Base-by-base conservation (phyloP, 2,329 filamentous ascomycete genomes). In the Beauveria australis region DNA sequence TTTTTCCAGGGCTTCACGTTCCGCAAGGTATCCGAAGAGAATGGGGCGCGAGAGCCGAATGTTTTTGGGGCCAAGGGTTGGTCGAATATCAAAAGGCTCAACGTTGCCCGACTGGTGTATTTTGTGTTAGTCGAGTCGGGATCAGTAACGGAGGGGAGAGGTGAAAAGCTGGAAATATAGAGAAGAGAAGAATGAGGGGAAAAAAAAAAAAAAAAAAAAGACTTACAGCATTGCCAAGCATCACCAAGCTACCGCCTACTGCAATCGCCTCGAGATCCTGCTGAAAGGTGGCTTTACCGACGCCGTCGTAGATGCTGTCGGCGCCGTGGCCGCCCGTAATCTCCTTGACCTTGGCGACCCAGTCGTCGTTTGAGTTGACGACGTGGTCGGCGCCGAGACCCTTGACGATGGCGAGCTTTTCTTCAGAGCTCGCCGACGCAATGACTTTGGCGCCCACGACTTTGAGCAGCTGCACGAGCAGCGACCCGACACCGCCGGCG, bases 211-310 rank as follows among this genome's bases (percentile, higher is more conserved):
- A n/a, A 3, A 43, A 43, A 43, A n/a, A 19, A 43, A 55, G 30
- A 73, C 85, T 83, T 71, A 81, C 79, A 8, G 90, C 89, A 74
- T 95, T 95, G 3, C 91, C 91, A 74, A 92, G 95, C 53, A 84
- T 87, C 28, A 91, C 81, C 67, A 96, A 75, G 1, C 80, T 88
- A 5, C 91, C 92, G 77, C 95, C 95, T 64, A 86, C 74, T 66
- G 87, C 89, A 59, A 93, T 80, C 66, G 85, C 82, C 65, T 92
- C 84, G 64, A 96, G 72, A 68, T 87, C 88, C 22, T 83, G 79
- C 66, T 96, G 90, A 75, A 94, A 96, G 0, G 92, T 96, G 53
- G 81, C 81, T 76, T 91, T 91, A 14, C 92, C 92, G 3, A 96
- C 90, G 6, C 89, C 89, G 71, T 96, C 92, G 70, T 91, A 95